Evolutionary conservation across 441 rosid genomes (phyloP).

Genomic region (Metrosideros polymorpha): DNA sequence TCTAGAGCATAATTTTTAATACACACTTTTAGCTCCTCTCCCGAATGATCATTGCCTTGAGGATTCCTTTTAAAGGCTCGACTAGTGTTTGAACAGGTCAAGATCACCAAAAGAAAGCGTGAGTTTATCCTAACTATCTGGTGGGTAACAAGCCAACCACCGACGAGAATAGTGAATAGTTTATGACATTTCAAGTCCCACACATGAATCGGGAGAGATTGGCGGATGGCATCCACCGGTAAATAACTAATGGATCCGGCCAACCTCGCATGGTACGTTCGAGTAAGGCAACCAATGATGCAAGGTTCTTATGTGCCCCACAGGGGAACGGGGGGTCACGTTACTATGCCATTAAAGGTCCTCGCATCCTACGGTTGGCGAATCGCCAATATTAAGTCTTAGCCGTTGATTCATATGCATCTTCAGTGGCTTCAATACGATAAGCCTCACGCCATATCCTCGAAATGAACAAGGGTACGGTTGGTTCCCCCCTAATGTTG

Average conservation of each 20-base stretch:
- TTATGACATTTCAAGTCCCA: not conserved
- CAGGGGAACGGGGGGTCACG: not conserved
- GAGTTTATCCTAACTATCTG: not conserved
- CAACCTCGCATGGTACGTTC: not conserved
- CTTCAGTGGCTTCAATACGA: too few species aligned
- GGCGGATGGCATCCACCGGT: not conserved
- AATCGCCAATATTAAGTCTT: not conserved
- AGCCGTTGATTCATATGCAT: not conserved
- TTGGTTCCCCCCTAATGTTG: accelerated
- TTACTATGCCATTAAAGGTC: not conserved
- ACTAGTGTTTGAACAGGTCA: too few species aligned
- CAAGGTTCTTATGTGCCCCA: not conserved
- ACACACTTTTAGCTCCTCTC: not conserved
- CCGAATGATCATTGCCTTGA: not conserved
- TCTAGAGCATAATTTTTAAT: too few species aligned
- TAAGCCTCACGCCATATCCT: too few species aligned
- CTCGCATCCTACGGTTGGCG: not conserved
- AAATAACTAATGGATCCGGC: not conserved
- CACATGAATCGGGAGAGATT: not conserved
- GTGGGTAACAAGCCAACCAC: not conserved
- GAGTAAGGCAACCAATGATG: not conserved
- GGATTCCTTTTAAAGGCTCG: not conserved
- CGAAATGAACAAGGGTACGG: too few species aligned
- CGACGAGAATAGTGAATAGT: not conserved
- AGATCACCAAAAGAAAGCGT: not conserved